phyloP scores from a whole-genome alignment of 73 alveolate species.

The Stentor coeruleus region DNA sequence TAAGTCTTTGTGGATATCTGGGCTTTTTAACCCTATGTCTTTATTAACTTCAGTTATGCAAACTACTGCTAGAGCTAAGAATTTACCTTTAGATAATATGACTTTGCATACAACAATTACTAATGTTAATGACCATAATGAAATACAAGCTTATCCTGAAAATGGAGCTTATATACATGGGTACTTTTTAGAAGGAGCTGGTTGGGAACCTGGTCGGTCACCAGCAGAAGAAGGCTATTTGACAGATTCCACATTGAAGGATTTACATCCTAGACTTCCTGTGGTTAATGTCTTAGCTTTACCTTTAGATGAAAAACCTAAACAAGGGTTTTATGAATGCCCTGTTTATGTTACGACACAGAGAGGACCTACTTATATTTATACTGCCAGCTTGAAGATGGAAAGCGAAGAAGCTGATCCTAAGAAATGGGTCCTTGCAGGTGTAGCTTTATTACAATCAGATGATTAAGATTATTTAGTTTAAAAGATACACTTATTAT shows the following conservation, averaged over 20 bases:
- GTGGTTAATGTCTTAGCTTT: constrained; percentile 93
- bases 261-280: constrained; percentile 96
- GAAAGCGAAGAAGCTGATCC: constrained; percentile 97
- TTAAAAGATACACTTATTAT: too few species aligned
- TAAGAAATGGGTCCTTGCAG: constrained; percentile 97
- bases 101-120: constrained; percentile 32
- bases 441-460: constrained; percentile 91
- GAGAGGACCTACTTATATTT: constrained; percentile 98
- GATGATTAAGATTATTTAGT: constrained; percentile 77
- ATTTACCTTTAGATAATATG: constrained; percentile 93
- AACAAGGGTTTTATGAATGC: constrained; percentile 90
- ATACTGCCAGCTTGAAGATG: constrained; percentile 96
- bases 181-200: constrained; percentile 99
- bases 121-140: constrained; percentile 65
- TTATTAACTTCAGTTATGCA: constrained; percentile 95
- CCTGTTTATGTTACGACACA: constrained; percentile 97
- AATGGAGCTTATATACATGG: constrained; percentile 99
- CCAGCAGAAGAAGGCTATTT: constrained; percentile 97
- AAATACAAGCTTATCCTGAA: constrained; percentile 93
- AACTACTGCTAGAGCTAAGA: constrained; percentile 84
- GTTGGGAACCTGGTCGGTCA: constrained; percentile 98
- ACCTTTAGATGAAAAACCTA: constrained; percentile 81
- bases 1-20: constrained; percentile 80
- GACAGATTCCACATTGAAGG: constrained; percentile 90
- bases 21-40: constrained; percentile 97